These are phyloP conservation scores for Coemansia sp. DNA, from an alignment of 192 early-diverging fungal genomes.

Conservation along the genomic window DNA sequence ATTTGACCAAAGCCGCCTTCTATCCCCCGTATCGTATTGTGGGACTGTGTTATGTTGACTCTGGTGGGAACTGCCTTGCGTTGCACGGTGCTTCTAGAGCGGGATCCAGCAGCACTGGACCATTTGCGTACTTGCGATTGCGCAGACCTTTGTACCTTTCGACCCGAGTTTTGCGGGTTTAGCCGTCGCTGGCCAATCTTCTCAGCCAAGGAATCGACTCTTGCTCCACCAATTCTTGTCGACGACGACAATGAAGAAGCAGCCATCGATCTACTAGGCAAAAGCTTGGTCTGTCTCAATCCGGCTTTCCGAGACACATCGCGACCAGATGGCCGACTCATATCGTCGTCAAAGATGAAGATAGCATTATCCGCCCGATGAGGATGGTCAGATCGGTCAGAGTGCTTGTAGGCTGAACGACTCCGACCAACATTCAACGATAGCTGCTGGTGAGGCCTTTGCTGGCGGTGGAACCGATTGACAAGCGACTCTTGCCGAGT, in stretches of 20 bases:
- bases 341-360: slow-evolving; percentile 49
- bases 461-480: slow-evolving; percentile 12
- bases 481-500: slow-evolving; percentile 18
- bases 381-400: background rate
- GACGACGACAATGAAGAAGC: background rate
- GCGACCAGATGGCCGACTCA: background rate
- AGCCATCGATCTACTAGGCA: background rate
- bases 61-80: slow-evolving; percentile 23
- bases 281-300: slow-evolving; percentile 30
- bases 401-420: background rate
- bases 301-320: background rate
- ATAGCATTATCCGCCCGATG: slow-evolving; percentile 4
- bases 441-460: background rate
- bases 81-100: background rate
- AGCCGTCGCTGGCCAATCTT: slow-evolving; percentile 9
- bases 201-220: slow-evolving; percentile 21
- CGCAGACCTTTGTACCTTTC: background rate
- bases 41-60: background rate
- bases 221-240: background rate
- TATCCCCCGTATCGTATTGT: no score
- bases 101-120: background rate
- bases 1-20: background rate
- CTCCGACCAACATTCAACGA: background rate
- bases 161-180: background rate
- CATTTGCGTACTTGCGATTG: slow-evolving; percentile 9